Evolutionary conservation across 225 moss, liverwort and hornwort species (phyloP), one percentile per base, ranked within the genome.

Genomic region (Polytrichum commune): DNA sequence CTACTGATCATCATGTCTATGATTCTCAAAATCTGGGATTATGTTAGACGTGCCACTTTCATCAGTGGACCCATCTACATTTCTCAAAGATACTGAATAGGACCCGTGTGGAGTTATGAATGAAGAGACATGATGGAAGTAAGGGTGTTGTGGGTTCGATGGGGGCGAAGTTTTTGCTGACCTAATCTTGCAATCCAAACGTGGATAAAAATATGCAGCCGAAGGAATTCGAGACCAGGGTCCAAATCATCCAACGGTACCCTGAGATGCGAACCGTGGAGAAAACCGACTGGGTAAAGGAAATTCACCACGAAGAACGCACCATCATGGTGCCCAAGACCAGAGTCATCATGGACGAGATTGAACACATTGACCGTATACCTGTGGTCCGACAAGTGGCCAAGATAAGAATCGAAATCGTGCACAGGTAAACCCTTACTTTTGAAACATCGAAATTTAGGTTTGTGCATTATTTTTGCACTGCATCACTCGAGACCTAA

Each of bases 231-330:
- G 91, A 92, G 77, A 92, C 91, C 0, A 66, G 87, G 26, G 89
- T 92, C 0, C 83, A 85, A 57, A 79, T 92, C 7, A 90, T 90
- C 8, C 91, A 92, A 70, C 83, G 84, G 6, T 87, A 85, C 29
- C 91, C 91, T 1, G 91, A 92, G 77, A 89, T 92, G 91, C 70
- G 55, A 54, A 53, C 70, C 0, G 78, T 90, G 0, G 91, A 92
- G 78, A 89, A 92, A 53, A 90, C 90, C 0, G 86, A 82, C 27
- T 92, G 76, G 38, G 64, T 92, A 19, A 89, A 92, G 60, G 91
- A 92, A 55, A 73, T 92, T 0, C 56, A 76, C 19, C 76, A 90
- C 18, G 91, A 92, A 65, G 85, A 89, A 2, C 82, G 87, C 1
- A 64, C 19, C 0, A 22, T 87, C 1, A 27, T 23, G 7, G 78